Percentiles rank a stretch among this genome's conserved stretches.
Evolutionary conservation across 2,329 filamentous ascomycete species (phyloP).

Genomic region (Trichophyton mentagrophytes): DNA sequence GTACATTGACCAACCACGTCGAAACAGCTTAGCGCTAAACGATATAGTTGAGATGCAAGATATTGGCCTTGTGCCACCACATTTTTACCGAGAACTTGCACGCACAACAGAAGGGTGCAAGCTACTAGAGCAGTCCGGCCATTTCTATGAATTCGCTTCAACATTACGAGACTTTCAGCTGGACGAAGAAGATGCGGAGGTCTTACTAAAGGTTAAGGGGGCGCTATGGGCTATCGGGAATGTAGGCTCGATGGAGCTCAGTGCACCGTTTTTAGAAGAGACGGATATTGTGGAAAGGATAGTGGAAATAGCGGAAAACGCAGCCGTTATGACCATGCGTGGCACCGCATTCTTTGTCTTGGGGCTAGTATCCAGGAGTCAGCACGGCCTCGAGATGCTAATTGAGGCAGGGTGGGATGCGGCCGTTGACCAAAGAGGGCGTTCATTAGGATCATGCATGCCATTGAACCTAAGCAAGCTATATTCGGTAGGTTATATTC

Average conservation of each 20-base stretch:
- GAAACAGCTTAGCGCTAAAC: constrained; percentile 40
- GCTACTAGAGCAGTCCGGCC: constrained; percentile 79
- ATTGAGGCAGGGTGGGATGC: constrained; percentile 87
- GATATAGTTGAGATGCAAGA: constrained; percentile 47
- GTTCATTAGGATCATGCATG: constrained; percentile 76
- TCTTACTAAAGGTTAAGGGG: constrained; percentile 86
- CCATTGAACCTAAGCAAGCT: constrained; percentile 66
- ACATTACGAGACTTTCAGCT: constrained; percentile 81
- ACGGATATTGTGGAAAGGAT: constrained; percentile 80
- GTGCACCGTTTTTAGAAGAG: constrained; percentile 83
- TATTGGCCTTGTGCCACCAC: constrained; percentile 63
- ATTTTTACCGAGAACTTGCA: constrained; percentile 93
- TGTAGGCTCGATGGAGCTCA: constrained; percentile 94
- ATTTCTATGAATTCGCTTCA: constrained; percentile 84
- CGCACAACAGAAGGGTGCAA: constrained; percentile 86
- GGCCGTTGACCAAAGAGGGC: constrained; percentile 68
- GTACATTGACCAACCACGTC: constrained; percentile 46
- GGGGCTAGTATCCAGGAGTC: constrained; percentile 78
- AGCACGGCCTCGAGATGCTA: constrained; percentile 84
- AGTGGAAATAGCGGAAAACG: constrained; percentile 73
- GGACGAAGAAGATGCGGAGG: constrained; percentile 71
- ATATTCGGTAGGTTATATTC: constrained; percentile 50
- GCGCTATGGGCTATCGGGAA: constrained; percentile 97
- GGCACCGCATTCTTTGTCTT: constrained; percentile 96
- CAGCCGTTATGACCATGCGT: constrained; percentile 80